phyloP scores from a whole-genome alignment of 2,329 filamentous ascomycete species.

The Sarocladium oryzae region DNA sequence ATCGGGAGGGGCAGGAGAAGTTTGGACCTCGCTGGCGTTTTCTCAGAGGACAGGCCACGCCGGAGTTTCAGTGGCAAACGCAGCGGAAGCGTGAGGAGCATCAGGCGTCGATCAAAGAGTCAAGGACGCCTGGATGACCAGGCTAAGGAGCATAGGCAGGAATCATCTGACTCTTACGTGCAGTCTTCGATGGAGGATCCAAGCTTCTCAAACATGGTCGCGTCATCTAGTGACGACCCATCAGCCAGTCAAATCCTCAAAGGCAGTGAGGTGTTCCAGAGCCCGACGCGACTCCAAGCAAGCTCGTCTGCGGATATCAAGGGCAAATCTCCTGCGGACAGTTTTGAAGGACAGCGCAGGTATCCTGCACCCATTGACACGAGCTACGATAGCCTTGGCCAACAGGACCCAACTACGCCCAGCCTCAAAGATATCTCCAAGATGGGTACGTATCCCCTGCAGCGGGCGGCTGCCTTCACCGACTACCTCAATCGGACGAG shows the following conservation, averaged over 20 bases:
- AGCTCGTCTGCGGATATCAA: constrained; percentile 1
- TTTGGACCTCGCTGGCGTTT: constrained; percentile 40
- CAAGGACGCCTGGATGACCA: constrained; percentile 39
- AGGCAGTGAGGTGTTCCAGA: constrained; percentile 82
- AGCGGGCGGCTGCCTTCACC: constrained; percentile 76
- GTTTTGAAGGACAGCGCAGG: constrained; percentile 12
- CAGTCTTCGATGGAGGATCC: constrained; percentile 64
- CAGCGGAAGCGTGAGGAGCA: constrained; percentile 21
- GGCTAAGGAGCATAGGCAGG: constrained; percentile 13
- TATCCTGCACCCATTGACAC: constrained; percentile 16
- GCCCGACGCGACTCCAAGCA: constrained; percentile 36
- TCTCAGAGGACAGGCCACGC: constrained; percentile 36
- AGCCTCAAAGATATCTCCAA: constrained; percentile 48
- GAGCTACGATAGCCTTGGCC: constrained; percentile 3
- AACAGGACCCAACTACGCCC: constrained; percentile 18
- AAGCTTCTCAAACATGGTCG: constrained; percentile 62
- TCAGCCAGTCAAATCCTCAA: constrained; percentile 88
- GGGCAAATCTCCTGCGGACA: constrained; percentile 3
- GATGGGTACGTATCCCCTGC: constrained; percentile 69
- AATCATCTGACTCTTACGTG: constrained; percentile 68
- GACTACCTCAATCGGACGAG: constrained; percentile 75
- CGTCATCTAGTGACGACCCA: constrained; percentile 67
- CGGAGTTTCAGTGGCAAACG: constrained; percentile 56
- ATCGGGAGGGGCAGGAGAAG: constrained; percentile 38
- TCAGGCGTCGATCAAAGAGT: constrained; percentile 35